Evolutionary conservation across 148 eudicot genomes (phyloP).

Genomic region (Suaeda aralocaspica): DNA sequence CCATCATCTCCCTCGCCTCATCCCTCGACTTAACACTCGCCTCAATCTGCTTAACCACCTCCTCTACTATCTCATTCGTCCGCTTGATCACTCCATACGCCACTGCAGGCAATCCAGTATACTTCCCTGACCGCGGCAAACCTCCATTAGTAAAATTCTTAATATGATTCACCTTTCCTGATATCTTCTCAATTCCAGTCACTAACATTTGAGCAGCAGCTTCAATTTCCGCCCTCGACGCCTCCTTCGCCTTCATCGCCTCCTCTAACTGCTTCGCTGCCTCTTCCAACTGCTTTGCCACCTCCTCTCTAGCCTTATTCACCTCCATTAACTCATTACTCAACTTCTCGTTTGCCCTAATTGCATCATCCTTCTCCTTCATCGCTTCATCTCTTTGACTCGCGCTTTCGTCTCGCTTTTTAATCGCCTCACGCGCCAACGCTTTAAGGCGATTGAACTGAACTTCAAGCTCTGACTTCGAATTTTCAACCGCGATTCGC

Average conservation of each 20-base stretch:
- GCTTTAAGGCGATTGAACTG: conserved; percentile 63
- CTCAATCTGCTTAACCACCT: conserved; percentile 66
- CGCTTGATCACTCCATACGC: conserved; percentile 92
- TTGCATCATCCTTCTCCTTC: conserved; percentile 46
- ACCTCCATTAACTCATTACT: conserved; percentile 45
- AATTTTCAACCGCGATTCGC: conserved; percentile 54
- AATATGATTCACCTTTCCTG: conserved; percentile 63
- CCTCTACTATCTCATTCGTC: conserved; percentile 91
- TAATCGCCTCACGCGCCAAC: conserved; percentile 78
- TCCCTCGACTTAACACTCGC: conserved; percentile 51
- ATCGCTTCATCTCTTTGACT: conserved; percentile 52
- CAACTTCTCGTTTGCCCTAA: conserved; percentile 44
- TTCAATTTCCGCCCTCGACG: conserved; percentile 65
- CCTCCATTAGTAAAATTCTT: conserved; percentile 66
- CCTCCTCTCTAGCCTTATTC: conserved; percentile 48
- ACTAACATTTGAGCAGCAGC: conserved; percentile 76
- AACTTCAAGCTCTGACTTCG: conserved; percentile 58
- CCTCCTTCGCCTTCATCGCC: conserved; percentile 51
- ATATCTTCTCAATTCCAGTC: conserved; percentile 79
- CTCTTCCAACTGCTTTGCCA: conserved; percentile 47
- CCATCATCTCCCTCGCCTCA: conserved; percentile 71
- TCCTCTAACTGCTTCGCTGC: conserved; percentile 48
- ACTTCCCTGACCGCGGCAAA: conserved; percentile 83
- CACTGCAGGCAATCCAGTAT: conserved; percentile 77
- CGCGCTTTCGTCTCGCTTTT: conserved; percentile 72